These are phyloP conservation scores for Apophysomyces elegans DNA, from an alignment of 371 early-diverging fungal species.

Conservation along the genomic window DNA sequence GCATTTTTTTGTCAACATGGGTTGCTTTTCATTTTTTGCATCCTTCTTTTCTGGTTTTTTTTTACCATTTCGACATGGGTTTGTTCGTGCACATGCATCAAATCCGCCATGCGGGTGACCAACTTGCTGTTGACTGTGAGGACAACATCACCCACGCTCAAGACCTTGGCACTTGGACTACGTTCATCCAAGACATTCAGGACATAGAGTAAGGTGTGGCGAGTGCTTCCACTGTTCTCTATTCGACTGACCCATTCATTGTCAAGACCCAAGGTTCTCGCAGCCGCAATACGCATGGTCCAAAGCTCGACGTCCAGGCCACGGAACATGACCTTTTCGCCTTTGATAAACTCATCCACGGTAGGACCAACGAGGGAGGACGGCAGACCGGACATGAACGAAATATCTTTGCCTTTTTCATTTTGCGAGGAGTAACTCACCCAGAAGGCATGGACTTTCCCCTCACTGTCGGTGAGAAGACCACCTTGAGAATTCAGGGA, in stretches of 20 bases:
- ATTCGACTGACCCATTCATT: constrained; percentile 80
- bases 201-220: constrained; percentile 73
- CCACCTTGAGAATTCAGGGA: constrained; percentile 55
- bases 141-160: constrained; percentile 87
- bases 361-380: constrained; percentile 44
- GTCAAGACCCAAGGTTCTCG: constrained; percentile 78
- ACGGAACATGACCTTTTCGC: constrained; percentile 52
- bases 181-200: constrained; percentile 61
- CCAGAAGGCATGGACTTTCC: constrained; percentile 78
- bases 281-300: constrained; percentile 80
- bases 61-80: constrained; percentile 9
- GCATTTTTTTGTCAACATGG: constrained; percentile 13
- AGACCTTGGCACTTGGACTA: constrained; percentile 58
- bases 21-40: neutral
- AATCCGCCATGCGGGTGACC: constrained; percentile 73
- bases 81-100: constrained; percentile 46
- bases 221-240: constrained; percentile 63
- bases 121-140: constrained; percentile 73
- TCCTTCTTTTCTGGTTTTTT: neutral
- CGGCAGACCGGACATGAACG: constrained; percentile 68
- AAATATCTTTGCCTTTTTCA: constrained; percentile 63
- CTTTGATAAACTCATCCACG: constrained; percentile 38
- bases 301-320: constrained; percentile 76
- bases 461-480: constrained; percentile 70
- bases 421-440: constrained; percentile 73